Conservation (phyloP, 2,329 filamentous ascomycete genomes). For the Colletotrichum horii region DNA sequence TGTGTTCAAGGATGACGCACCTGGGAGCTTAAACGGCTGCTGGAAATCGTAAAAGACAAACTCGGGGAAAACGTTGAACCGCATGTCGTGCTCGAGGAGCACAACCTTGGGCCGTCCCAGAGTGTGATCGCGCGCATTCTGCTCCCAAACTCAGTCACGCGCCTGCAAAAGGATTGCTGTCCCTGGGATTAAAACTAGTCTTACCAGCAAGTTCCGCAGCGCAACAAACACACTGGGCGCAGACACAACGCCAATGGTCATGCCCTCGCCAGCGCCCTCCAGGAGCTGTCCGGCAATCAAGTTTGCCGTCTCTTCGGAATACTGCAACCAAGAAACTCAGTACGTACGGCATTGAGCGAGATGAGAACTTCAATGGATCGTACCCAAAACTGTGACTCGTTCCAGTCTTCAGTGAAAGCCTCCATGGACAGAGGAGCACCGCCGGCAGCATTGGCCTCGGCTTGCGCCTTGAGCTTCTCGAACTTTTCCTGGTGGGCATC, state of each 20-base stretch:
- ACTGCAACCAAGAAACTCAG: slow-evolving; percentile 48
- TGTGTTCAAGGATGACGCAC: slow-evolving; percentile 32
- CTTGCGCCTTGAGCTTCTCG: slow-evolving; percentile 67
- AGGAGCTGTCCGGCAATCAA: slow-evolving; percentile 70
- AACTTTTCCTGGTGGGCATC: slow-evolving; percentile 71
- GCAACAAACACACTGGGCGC: slow-evolving; percentile 80
- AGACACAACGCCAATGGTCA: slow-evolving; percentile 72
- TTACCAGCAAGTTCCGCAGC: slow-evolving; percentile 71
- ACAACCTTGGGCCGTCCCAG: slow-evolving; percentile 60
- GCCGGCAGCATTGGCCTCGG: slow-evolving; percentile 50
- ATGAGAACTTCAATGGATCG: slow-evolving; percentile 22
- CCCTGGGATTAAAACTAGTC: background rate
- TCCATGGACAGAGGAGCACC: slow-evolving; percentile 58
- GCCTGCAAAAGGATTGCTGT: background rate
- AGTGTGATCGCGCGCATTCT: slow-evolving; percentile 25
- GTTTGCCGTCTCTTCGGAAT: slow-evolving; percentile 73
- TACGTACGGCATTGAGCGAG: background rate
- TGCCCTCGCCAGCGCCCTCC: slow-evolving; percentile 59
- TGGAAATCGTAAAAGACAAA: slow-evolving; percentile 79
- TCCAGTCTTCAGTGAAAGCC: slow-evolving; percentile 81
- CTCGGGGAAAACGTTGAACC: slow-evolving; percentile 76
- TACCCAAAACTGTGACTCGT: slow-evolving; percentile 85
- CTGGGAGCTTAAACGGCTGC: slow-evolving; percentile 68
- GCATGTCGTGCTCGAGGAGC: slow-evolving; percentile 75
- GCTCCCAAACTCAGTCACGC: background rate